Percentiles rank a stretch among this genome's conserved stretches.
phyloP scores from a whole-genome alignment of 1,284 basidiomycete genomes.

The Macrocystidia cucumis region DNA sequence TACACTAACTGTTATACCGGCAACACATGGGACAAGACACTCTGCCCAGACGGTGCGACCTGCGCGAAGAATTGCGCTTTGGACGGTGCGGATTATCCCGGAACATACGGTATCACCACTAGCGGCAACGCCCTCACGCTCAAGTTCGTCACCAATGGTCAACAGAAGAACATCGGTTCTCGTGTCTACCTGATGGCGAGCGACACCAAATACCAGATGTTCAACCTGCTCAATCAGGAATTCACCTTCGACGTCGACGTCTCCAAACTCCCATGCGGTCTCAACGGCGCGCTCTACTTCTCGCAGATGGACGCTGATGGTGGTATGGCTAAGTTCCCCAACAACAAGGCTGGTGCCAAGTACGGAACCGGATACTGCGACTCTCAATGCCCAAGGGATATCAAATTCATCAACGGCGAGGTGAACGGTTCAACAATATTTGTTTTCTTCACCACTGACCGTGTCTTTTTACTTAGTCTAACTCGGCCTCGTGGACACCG shows the following conservation, averaged over 20 bases:
- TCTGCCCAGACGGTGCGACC: slow-evolving; percentile 39
- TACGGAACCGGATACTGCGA: slow-evolving; percentile 51
- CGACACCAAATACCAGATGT: slow-evolving; percentile 39
- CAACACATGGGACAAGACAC: slow-evolving; percentile 38
- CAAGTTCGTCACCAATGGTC: slow-evolving; percentile 36
- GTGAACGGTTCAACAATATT: slow-evolving; percentile 22
- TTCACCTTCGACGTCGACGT: slow-evolving; percentile 54
- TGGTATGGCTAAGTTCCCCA: slow-evolving; percentile 32
- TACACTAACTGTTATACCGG: slow-evolving; percentile 52
- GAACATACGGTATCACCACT: slow-evolving; percentile 35
- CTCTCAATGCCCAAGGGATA: slow-evolving; percentile 42
- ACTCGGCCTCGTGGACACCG: slow-evolving; percentile 30
- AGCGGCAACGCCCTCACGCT: slow-evolving; percentile 39
- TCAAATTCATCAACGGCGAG: slow-evolving; percentile 47
- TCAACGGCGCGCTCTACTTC: slow-evolving; percentile 47
- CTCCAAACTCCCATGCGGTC: slow-evolving; percentile 44
- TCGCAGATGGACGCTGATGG: slow-evolving; percentile 44
- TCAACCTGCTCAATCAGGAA: slow-evolving; percentile 47
- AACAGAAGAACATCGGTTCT: slow-evolving; percentile 39
- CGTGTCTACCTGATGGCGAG: slow-evolving; percentile 45
- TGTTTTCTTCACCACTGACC: slow-evolving; percentile 3
- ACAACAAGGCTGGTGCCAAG: slow-evolving; percentile 45
- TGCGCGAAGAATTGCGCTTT: slow-evolving; percentile 47
- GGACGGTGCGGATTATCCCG: slow-evolving; percentile 49
- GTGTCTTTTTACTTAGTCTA: slow-evolving; percentile 26